Percentiles rank a stretch among this genome's conserved stretches.
phyloP scores from a whole-genome alignment of 108 stramenopile genomes.

The Nannochloropsis salina region DNA sequence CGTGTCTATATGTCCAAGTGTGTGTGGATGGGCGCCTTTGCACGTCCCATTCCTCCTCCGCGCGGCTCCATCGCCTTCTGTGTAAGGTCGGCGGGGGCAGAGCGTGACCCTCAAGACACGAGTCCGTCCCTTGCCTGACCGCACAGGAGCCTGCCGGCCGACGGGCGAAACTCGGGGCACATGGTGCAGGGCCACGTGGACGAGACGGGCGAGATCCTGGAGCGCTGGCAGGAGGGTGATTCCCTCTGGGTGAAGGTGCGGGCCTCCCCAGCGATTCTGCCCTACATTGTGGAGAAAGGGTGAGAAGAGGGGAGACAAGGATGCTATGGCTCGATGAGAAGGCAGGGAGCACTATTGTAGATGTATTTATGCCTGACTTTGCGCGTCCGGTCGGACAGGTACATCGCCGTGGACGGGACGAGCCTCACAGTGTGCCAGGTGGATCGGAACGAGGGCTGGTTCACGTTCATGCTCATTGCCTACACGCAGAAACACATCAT shows the following conservation, averaged over 20 bases:
- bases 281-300: slow-evolving; percentile 93
- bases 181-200: slow-evolving; percentile 93
- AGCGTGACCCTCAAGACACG: too few species aligned
- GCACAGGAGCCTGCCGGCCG: neutral
- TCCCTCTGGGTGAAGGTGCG: slow-evolving; percentile 75
- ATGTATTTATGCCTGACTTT: neutral
- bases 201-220: slow-evolving; percentile 69
- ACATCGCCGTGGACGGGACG: slow-evolving; percentile 94
- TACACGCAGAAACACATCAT: slow-evolving; percentile 72
- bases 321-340: neutral
- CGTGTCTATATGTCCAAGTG: too few species aligned
- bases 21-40: too few species aligned
- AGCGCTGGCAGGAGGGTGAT: slow-evolving; percentile 74
- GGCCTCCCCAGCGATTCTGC: slow-evolving; percentile 62
- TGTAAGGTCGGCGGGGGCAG: too few species aligned
- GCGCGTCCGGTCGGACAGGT: slow-evolving; percentile 32
- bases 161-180: slow-evolving; percentile 1
- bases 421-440: slow-evolving; percentile 87
- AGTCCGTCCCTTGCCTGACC: neutral
- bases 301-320: neutral
- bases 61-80: neutral
- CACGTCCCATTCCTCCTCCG: neutral
- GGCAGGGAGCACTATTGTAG: neutral
- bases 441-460: slow-evolving; percentile 66
- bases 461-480: slow-evolving; percentile 97